Conservation (phyloP, 2,329 filamentous ascomycete genomes). For the Ceratocystis cacaofunesta region DNA sequence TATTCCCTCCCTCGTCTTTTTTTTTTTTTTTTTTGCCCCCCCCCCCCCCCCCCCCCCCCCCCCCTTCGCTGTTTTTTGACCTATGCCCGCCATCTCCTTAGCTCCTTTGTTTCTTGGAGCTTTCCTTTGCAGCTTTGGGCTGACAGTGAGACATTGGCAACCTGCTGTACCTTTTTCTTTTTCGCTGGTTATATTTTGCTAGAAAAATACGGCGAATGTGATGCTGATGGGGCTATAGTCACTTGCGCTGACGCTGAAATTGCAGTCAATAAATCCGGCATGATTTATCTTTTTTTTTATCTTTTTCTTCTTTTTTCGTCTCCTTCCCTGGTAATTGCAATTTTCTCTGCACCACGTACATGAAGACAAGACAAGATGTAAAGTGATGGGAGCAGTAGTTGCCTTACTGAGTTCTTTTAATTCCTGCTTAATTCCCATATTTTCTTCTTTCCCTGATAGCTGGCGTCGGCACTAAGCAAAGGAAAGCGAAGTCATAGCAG, state of each 20-base stretch:
- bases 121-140: background rate
- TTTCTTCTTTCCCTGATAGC: background rate
- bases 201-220: too few species aligned
- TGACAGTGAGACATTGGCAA: background rate
- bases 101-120: background rate
- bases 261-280: too few species aligned
- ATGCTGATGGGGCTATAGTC: too few species aligned
- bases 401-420: background rate
- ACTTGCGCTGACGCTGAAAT: background rate
- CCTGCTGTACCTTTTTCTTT: background rate
- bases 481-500: background rate
- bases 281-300: too few species aligned
- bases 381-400: background rate
- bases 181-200: background rate
- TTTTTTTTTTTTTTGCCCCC: too few species aligned
- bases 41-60: background rate
- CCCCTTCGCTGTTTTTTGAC: background rate
- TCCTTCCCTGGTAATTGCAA: too few species aligned
- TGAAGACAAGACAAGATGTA: background rate
- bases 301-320: too few species aligned
- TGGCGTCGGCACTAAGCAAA: background rate
- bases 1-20: too few species aligned
- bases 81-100: background rate
- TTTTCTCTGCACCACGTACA: background rate
- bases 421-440: background rate